These are phyloP conservation scores for Bruguiera sexangula DNA, from an alignment of 345 rosid species.

Conservation along the genomic window DNA sequence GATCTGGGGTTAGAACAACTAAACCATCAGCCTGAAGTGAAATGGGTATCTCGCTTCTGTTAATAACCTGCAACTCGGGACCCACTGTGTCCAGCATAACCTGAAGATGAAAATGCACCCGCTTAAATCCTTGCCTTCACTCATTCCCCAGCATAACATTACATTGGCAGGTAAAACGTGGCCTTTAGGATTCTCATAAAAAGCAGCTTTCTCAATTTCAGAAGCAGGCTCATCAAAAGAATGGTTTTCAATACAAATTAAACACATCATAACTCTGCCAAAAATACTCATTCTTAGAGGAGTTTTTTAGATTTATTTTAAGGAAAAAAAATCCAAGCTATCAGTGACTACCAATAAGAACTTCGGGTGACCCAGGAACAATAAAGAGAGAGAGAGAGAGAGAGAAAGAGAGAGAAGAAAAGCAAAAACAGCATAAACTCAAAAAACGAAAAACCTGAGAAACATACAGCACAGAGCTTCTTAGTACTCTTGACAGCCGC, in stretches of 20 bases:
- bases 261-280: neutral
- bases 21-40: slow-evolving; percentile 64
- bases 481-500: slow-evolving; percentile 29
- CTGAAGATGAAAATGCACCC: slow-evolving; percentile 26
- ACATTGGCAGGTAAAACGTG: no score
- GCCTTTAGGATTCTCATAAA: no score
- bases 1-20: slow-evolving; percentile 75
- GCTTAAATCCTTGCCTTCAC: no score
- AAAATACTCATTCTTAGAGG: neutral
- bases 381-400: no score
- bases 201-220: no score
- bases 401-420: no score
- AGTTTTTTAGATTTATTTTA: neutral
- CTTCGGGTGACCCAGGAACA: neutral
- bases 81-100: slow-evolving; percentile 97
- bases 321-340: no score
- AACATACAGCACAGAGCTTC: slow-evolving; percentile 32
- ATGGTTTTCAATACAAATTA: no score
- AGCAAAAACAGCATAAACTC: neutral
- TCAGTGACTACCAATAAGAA: no score
- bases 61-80: slow-evolving; percentile 83
- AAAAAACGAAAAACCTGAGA: neutral
- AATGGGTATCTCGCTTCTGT: slow-evolving; percentile 65
- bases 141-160: no score
- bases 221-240: no score